Percentiles rank a stretch among this genome's conserved stretches.
Evolutionary conservation across 208 protist genomes (phyloP).

Genomic region (Crithidia expoeki): DNA sequence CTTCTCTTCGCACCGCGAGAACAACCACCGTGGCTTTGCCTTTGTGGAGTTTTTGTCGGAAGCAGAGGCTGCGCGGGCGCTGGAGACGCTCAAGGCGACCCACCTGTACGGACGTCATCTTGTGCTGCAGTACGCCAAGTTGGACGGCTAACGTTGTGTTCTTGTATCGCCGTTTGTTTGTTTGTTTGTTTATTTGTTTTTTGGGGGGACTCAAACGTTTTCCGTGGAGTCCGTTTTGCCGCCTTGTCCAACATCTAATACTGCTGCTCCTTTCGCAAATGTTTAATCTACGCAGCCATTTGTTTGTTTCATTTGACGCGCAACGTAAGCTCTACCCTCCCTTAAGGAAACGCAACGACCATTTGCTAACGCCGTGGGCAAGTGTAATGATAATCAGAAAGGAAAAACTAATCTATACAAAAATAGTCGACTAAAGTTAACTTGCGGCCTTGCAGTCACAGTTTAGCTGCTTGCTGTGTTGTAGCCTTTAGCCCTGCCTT

Average conservation of each 20-base stretch:
- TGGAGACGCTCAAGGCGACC: slow-evolving; percentile 90
- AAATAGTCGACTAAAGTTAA: too few species aligned
- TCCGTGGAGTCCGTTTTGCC: too few species aligned
- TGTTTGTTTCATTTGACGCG: background rate
- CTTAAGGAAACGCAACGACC: background rate
- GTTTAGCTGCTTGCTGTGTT: too few species aligned
- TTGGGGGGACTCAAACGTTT: too few species aligned
- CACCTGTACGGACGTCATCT: slow-evolving; percentile 98
- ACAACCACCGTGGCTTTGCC: slow-evolving; percentile 96
- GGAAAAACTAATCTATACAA: background rate
- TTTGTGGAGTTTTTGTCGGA: slow-evolving; percentile 98
- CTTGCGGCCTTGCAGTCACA: too few species aligned
- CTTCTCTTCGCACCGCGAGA: slow-evolving; percentile 81
- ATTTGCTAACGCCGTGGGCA: background rate
- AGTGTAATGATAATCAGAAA: slow-evolving; percentile 3
- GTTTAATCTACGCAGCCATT: too few species aligned
- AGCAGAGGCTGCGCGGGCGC: slow-evolving; percentile 94
- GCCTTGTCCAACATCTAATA: background rate
- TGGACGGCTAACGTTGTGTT: slow-evolving; percentile 61
- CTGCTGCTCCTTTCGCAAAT: too few species aligned
- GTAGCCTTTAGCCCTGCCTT: too few species aligned
- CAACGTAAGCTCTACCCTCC: background rate
- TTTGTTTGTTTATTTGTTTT: slow-evolving; percentile 3
- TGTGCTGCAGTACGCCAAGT: slow-evolving; percentile 95
- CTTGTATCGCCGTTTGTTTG: background rate